Evolutionary conservation across 306 rosid genomes (phyloP), one percentile per base, ranked within the genome.

Genomic region (Prunus kanzakura): DNA sequence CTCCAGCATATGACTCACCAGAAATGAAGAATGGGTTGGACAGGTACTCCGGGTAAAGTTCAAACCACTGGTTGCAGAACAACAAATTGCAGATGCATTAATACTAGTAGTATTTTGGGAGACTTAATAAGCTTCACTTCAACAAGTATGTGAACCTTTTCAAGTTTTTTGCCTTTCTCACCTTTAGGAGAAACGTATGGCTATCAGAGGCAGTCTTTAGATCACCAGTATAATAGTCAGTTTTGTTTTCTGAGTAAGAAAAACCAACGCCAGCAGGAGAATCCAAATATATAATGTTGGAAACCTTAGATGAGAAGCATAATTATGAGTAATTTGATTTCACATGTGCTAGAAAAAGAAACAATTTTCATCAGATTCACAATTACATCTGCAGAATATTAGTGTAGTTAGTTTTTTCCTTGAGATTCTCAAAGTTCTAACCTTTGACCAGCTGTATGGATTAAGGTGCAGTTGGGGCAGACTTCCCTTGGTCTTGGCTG

Each of bases 371-470:
- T 30, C 23, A 64, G 32, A 57, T 56, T 61, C 81, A 73, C 55
- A 32, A 23, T 7, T 30, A 68, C 13, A 60, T 43, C 15, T n/a
- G 14, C 30, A 57, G 73, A 74, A 56, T 56, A 29, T 1, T 69
- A 76, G 54, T 55, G 46, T 8, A 11, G 4, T 32, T 47, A 8
- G 72, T 47, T 32, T 49, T 46, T 18, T 61, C 50, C 29, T 18
- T 3, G 35, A 29, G 46, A 57, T 10, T 67, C 19, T 64, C 65
- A 66, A 73, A 76, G 71, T 49, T 54, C 64, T 56, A 75, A 87
- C 98, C 97, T 92, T 92, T 45, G 97, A 88, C 98, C 98, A 95
- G 81, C 96, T 95, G 83, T 90, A 87, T 62, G 92, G 98, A 86
- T 92, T 95, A 61, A 88, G 90, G 13, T 92, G 98, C 73, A 95